A percentile compares a stretch with the other conserved stretches of the same genome.
Conservation (phyloP, 2,329 filamentous ascomycete species). For the Nemania sp. region DNA sequence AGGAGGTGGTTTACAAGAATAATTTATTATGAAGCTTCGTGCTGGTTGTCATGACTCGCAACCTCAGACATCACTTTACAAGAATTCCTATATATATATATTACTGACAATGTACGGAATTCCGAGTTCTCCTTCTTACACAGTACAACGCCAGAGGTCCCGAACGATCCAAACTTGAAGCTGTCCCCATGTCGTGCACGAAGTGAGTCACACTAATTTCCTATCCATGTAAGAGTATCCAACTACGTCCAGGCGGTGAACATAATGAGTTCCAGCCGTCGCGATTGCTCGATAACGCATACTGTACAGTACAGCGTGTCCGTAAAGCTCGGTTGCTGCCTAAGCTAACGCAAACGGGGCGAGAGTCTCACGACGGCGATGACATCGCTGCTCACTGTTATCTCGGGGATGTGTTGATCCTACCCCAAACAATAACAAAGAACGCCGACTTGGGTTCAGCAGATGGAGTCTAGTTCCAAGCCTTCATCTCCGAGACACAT, state of each 20-base stretch:
- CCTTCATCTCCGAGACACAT: neutral
- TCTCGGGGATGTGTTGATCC: neutral
- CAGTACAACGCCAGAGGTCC: neutral
- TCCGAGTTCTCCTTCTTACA: conserved; percentile 20
- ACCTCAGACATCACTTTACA: neutral
- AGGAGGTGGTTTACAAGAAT: neutral
- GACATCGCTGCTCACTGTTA: neutral
- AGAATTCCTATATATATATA: conserved; percentile 11
- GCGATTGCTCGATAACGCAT: neutral
- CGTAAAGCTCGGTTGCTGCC: neutral
- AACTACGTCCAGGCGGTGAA: neutral
- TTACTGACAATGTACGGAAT: conserved; percentile 3
- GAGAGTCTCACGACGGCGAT: neutral
- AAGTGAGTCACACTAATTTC: neutral
- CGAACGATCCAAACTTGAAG: conserved; percentile 8
- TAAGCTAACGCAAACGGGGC: neutral
- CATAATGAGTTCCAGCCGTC: neutral
- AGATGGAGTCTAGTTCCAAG: neutral
- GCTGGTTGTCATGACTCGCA: too few species aligned
- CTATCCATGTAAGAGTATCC: neutral
- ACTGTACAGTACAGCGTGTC: neutral
- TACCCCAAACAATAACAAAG: neutral
- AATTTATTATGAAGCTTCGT: too few species aligned
- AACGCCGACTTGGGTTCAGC: too few species aligned
- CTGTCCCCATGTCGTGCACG: neutral